Evolutionary conservation across 768 basidiomycete species (phyloP).

Genomic region (Termitomyces titanicus): DNA sequence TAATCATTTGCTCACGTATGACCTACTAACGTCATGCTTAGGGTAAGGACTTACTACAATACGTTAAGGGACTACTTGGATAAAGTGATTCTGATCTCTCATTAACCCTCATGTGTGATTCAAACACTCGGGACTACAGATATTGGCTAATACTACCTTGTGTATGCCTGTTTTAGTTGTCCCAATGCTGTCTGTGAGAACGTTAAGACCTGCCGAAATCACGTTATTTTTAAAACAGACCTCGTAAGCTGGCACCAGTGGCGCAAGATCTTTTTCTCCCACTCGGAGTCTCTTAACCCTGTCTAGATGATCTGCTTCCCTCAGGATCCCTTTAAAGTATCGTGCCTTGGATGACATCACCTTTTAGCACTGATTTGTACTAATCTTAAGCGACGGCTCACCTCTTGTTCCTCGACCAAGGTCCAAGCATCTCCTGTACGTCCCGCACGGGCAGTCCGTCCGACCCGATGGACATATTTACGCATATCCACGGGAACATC

Average conservation of each 20-base stretch:
- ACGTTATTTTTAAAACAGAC: slow-evolving; percentile 31
- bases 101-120: not conserved
- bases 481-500: slow-evolving; percentile 97
- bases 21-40: slow-evolving; percentile 21
- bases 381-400: slow-evolving; percentile 20
- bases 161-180: slow-evolving; percentile 36
- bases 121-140: not conserved
- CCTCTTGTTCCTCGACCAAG: slow-evolving; percentile 93
- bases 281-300: slow-evolving; percentile 68
- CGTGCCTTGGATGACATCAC: slow-evolving; percentile 53
- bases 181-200: slow-evolving; percentile 32
- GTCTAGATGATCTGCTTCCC: slow-evolving; percentile 63
- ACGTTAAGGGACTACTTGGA: slow-evolving; percentile 65
- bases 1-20: not conserved
- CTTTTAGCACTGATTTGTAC: not conserved
- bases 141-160: slow-evolving; percentile 12
- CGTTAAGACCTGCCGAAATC: not conserved
- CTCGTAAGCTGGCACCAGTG: slow-evolving; percentile 62
- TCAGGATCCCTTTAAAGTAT: slow-evolving; percentile 84
- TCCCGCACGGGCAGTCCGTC: slow-evolving; percentile 93
- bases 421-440: slow-evolving; percentile 89
- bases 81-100: slow-evolving; percentile 25
- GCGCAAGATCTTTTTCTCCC: slow-evolving; percentile 53
- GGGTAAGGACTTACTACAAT: slow-evolving; percentile 69
- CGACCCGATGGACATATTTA: slow-evolving; percentile 97